Percentiles rank a stretch among this genome's conserved stretches.
These are phyloP conservation scores for Cladochytrium replicatum DNA, from an alignment of 192 early-diverging fungal genomes.

Conservation along the genomic window DNA sequence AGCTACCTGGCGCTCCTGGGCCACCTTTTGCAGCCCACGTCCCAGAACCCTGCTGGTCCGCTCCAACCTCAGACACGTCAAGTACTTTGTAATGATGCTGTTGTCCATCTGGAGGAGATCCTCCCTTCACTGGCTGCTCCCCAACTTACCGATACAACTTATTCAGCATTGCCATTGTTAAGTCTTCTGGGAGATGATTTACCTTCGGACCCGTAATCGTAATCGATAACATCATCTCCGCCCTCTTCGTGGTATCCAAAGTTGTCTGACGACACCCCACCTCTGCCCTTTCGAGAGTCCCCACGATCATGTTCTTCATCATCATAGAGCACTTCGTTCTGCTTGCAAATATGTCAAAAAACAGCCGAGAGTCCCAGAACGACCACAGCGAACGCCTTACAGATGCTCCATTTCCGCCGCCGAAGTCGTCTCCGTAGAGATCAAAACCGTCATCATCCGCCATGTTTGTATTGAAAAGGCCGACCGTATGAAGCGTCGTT, in stretches of 20 bases:
- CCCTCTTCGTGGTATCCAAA: slow-evolving; percentile 3
- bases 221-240: too few relatives aligned
- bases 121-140: too few relatives aligned
- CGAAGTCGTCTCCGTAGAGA: slow-evolving; percentile 7
- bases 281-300: background rate
- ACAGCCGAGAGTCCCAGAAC: too few relatives aligned
- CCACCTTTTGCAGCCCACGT: background rate
- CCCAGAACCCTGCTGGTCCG: background rate
- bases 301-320: background rate
- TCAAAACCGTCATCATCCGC: slow-evolving; percentile 8
- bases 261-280: background rate
- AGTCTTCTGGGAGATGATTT: too few relatives aligned
- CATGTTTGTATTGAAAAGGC: too few relatives aligned
- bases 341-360: background rate
- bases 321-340: slow-evolving; percentile 6
- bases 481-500: too few relatives aligned
- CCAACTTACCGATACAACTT: too few relatives aligned
- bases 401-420: background rate
- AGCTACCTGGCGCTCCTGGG: background rate
- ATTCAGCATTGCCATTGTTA: too few relatives aligned
- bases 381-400: too few relatives aligned
- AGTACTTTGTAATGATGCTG: too few relatives aligned
- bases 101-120: too few relatives aligned
- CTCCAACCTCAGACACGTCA: slow-evolving; percentile 5
- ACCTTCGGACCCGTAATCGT: too few relatives aligned